Evolutionary conservation across 352 stramenopile genomes (phyloP), one percentile per base, ranked within the genome.

Genomic region (Heterotrichella gracilis): DNA sequence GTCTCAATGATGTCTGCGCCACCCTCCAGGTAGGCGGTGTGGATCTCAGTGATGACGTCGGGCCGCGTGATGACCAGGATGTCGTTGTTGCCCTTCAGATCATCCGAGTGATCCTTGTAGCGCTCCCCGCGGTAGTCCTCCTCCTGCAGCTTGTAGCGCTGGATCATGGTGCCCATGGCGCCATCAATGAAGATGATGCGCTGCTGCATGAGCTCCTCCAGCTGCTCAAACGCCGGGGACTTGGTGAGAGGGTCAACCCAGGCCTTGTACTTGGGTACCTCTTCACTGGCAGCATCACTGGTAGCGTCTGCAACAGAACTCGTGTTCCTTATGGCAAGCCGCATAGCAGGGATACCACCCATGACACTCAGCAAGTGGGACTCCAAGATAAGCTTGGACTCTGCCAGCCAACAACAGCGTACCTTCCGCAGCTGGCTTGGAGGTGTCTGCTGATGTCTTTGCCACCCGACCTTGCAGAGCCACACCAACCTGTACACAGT

Each of bases 161-260:
- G 89, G 76, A 95, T 95, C 89, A 95, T 96, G 22, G 88, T 95
- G 40, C 88, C 89, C 89, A 95, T 96, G 64, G 85, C 89, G 73
- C 89, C 89, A 76, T 96, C 89, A 73, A 94, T 95, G 75, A 95
- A 92, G 64, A 90, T 79, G 74, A 86, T 85, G 70, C 78, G 76
- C 76, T 79, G 17, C 42, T 68, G 41, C 20, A 74, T 32, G 17
- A 69, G 25, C n/a, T 74, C 3, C 19, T 20, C 21, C 4, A 74
- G 68, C 25, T 74, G 74, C 3, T 69, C 70, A 23, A 71, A 68
- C 23, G 24, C 25, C 17, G n/a, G 14, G 32, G 24, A 71, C 41
- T 14, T 9, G 69, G 69, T 32, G 17, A 32, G 21, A 9, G 69
- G 0, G 25, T 71, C 25, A 9, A 32, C 20, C 69, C 69, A 71